phyloP scores from a whole-genome alignment of 2,329 filamentous ascomycete genomes.

The Fusarium beomiforme region DNA sequence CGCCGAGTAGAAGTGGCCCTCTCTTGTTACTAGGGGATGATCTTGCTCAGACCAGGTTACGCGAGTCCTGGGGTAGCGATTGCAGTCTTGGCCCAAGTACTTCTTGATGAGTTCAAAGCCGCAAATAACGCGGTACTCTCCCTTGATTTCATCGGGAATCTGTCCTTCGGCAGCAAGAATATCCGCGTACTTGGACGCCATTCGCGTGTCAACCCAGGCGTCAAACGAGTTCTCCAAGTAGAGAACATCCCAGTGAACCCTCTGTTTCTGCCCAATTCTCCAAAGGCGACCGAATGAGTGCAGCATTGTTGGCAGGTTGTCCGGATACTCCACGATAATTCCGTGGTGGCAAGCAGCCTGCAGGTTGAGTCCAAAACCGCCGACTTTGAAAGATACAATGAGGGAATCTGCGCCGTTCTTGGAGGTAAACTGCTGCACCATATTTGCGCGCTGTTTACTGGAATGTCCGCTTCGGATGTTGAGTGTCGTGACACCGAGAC shows the following conservation, averaged over 20 bases:
- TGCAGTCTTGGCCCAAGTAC: not conserved
- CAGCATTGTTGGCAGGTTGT: not conserved
- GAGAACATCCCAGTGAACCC: not conserved
- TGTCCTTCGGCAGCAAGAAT: not conserved
- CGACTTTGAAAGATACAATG: fast-evolving
- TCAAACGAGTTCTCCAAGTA: not conserved
- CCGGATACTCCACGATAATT: fast-evolving
- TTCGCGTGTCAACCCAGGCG: not conserved
- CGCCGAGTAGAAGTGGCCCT: not conserved
- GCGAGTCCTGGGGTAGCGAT: not conserved
- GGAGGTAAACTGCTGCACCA: not conserved
- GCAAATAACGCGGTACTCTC: not conserved
- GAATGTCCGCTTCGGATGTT: not conserved
- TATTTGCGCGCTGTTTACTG: fast-evolving
- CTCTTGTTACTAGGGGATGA: not conserved
- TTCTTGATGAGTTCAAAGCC: not conserved
- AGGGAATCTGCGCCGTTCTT: not conserved
- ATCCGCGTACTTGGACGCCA: not conserved
- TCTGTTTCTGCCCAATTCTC: not conserved
- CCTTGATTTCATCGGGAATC: fast-evolving
- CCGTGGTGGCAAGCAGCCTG: not conserved
- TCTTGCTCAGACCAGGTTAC: not conserved
- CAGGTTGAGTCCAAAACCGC: not conserved
- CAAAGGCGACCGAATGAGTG: not conserved
- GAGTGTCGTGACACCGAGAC: not conserved